Percentiles rank a stretch among this genome's conserved stretches.
Evolutionary conservation across 164 flowering plant species (phyloP).

Genomic region (Aristolochia contorta): DNA sequence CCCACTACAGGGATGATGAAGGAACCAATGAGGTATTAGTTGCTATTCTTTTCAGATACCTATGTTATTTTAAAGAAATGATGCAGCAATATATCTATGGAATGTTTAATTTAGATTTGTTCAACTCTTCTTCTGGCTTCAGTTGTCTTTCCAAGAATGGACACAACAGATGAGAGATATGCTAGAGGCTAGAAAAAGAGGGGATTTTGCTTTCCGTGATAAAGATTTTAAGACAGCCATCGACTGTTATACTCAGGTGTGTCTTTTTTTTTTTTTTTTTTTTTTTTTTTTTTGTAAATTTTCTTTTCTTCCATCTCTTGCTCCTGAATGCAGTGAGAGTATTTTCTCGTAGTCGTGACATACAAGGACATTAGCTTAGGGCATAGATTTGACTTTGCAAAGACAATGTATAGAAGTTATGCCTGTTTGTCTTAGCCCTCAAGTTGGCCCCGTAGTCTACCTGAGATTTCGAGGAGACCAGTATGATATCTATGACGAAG

Average conservation of each 20-base stretch:
- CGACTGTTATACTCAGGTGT: conserved; percentile 93
- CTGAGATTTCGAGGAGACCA: too few relatives aligned
- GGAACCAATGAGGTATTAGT: conserved; percentile 86
- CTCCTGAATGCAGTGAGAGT: too few relatives aligned
- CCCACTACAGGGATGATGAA: conserved; percentile 92
- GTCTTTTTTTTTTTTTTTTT: neutral
- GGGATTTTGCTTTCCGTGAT: conserved; percentile 92
- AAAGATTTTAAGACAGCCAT: conserved; percentile 83
- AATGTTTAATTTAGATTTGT: neutral
- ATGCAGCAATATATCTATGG: neutral
- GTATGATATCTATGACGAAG: too few relatives aligned
- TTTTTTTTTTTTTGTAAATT: too few relatives aligned
- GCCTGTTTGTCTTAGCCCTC: too few relatives aligned
- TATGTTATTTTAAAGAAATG: neutral
- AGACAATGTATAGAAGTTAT: too few relatives aligned
- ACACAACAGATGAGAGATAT: conserved; percentile 98
- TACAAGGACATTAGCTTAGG: too few relatives aligned
- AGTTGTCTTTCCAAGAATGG: conserved; percentile 99
- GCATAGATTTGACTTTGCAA: too few relatives aligned
- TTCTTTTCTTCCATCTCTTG: too few relatives aligned
- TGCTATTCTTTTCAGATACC: neutral
- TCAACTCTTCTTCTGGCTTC: conserved; percentile 4
- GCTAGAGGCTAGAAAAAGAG: conserved; percentile 95
- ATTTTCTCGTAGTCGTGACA: too few relatives aligned
- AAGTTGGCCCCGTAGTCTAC: too few relatives aligned